Evolutionary conservation across 306 rosid species (phyloP).

Genomic region (Delonix regia): DNA sequence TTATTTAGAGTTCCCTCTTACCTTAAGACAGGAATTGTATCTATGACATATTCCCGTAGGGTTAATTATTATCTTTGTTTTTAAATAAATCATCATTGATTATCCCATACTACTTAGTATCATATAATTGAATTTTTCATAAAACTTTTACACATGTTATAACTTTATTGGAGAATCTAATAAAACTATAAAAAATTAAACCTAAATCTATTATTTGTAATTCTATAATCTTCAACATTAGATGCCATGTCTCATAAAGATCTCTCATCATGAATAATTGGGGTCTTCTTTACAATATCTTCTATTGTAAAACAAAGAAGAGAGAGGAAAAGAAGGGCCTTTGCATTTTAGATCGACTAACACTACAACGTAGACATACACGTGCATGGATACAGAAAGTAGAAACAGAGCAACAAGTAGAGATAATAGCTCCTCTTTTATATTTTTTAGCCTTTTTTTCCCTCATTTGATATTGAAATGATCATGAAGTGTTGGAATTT

Average conservation of each 20-base stretch:
- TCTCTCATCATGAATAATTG: neutral
- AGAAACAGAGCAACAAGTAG: too few relatives aligned
- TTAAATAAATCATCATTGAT: neutral
- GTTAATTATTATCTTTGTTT: neutral
- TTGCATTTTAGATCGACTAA: neutral
- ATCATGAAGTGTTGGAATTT: constrained; percentile 17
- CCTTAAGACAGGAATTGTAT: constrained; percentile 17
- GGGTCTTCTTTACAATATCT: neutral
- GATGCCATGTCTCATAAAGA: neutral
- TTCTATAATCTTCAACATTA: neutral
- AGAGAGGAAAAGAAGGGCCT: neutral
- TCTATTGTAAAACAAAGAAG: neutral
- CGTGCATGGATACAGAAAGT: neutral
- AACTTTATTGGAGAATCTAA: too few relatives aligned
- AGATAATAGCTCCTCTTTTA: neutral
- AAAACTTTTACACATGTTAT: too few relatives aligned
- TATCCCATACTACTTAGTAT: too few relatives aligned
- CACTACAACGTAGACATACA: neutral
- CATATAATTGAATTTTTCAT: too few relatives aligned
- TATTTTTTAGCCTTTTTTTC: neutral
- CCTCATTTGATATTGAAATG: constrained; percentile 29
- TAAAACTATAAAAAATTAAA: too few relatives aligned
- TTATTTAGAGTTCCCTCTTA: neutral
- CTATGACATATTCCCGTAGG: neutral
- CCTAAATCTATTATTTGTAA: too few relatives aligned